Conservation (phyloP, 345 rosid species). For the Firmiana major region DNA sequence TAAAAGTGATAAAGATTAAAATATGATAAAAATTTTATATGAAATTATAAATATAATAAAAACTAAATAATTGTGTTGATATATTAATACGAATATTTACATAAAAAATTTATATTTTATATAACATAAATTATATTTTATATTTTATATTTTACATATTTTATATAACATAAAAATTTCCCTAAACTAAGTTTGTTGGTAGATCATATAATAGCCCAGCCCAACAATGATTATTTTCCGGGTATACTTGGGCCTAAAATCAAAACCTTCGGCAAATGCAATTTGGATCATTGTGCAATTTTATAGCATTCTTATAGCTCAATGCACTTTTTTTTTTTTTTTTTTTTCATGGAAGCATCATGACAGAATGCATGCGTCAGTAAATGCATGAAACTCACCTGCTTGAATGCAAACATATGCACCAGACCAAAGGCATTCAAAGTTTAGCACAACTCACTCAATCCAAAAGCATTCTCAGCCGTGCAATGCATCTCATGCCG, state of each 20-base stretch:
- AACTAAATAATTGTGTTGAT: no score
- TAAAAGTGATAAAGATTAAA: no score
- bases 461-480: background rate
- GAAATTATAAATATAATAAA: no score
- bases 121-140: no score
- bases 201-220: background rate
- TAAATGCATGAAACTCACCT: background rate
- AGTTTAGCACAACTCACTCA: background rate
- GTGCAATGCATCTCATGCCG: background rate
- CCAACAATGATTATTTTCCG: background rate
- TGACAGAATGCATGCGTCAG: constrained; percentile 13
- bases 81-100: no score
- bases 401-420: background rate
- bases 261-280: background rate
- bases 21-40: no score
- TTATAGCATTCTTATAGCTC: no score
- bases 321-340: no score
- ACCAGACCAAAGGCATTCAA: background rate
- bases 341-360: background rate
- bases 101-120: no score
- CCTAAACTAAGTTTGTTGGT: background rate
- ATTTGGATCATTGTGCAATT: background rate
- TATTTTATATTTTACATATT: no score
- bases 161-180: no score
- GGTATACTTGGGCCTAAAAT: background rate